Evolutionary conservation across 2,329 filamentous ascomycete genomes (phyloP).

Genomic region (Scedosporium boydii): DNA sequence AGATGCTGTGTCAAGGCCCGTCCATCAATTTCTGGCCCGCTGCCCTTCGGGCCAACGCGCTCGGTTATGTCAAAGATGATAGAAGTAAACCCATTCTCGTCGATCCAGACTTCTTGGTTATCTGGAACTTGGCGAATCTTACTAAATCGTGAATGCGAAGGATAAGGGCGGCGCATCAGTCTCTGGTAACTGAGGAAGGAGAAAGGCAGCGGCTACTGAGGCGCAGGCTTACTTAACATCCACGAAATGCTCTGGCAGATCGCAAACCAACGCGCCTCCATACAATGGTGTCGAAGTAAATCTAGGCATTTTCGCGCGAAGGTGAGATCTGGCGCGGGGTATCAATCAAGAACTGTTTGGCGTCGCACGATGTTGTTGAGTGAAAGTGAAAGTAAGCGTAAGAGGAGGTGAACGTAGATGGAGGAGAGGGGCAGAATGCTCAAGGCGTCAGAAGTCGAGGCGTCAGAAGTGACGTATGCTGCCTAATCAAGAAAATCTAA

Average conservation of each 20-base stretch:
- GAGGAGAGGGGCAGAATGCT: neutral
- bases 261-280: constrained; percentile 61
- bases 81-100: constrained; percentile 71
- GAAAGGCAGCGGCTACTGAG: neutral
- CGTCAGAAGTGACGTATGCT: no score
- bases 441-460: no score
- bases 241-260: constrained; percentile 57
- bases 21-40: constrained; percentile 53
- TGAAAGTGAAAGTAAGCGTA: neutral
- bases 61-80: constrained; percentile 89
- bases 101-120: constrained; percentile 89
- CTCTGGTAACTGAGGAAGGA: constrained; percentile 7
- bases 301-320: constrained; percentile 31
- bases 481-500: no score
- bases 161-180: neutral
- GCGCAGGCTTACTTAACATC: constrained; percentile 56
- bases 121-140: constrained; percentile 68
- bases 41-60: constrained; percentile 52
- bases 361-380: neutral
- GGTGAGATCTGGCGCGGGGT: neutral
- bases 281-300: constrained; percentile 55
- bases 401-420: neutral
- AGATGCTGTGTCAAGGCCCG: constrained; percentile 60
- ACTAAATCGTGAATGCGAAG: constrained; percentile 27
- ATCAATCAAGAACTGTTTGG: neutral